Conservation (phyloP, 2,329 filamentous ascomycete genomes). For the Alternaria hordeiaustralica region DNA sequence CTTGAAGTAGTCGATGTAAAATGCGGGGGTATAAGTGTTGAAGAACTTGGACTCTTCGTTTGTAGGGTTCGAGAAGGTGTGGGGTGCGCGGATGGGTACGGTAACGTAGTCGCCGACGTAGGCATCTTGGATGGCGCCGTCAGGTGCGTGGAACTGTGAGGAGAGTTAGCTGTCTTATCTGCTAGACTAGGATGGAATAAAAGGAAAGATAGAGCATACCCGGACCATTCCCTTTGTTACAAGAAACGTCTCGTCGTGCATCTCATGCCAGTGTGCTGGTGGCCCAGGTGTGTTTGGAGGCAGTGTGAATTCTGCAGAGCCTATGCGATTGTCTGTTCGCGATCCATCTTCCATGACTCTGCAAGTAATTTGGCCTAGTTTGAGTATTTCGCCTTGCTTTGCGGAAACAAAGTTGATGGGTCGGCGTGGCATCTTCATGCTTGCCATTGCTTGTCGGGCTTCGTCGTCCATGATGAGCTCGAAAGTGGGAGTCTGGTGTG, state of each 20-base stretch:
- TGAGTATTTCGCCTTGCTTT: slow-evolving; percentile 57
- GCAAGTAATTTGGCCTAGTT: slow-evolving; percentile 58
- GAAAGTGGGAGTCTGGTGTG: background rate
- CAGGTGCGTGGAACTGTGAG: slow-evolving; percentile 57
- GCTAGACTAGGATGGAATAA: background rate
- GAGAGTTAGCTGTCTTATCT: background rate
- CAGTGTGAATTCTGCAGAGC: slow-evolving; percentile 57
- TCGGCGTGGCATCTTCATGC: slow-evolving; percentile 50
- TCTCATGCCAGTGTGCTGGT: slow-evolving; percentile 62
- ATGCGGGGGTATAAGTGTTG: slow-evolving; percentile 64
- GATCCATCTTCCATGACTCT: slow-evolving; percentile 61
- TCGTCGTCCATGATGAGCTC: slow-evolving; percentile 43
- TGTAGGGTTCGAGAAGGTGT: slow-evolving; percentile 64
- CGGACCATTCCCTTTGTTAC: slow-evolving; percentile 58
- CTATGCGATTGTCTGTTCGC: slow-evolving; percentile 58
- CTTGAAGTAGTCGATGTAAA: slow-evolving; percentile 66
- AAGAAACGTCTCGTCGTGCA: slow-evolving; percentile 64
- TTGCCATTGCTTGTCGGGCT: slow-evolving; percentile 40
- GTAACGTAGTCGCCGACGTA: slow-evolving; percentile 62
- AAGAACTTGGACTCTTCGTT: slow-evolving; percentile 62
- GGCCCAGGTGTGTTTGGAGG: slow-evolving; percentile 56
- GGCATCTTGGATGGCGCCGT: slow-evolving; percentile 55
- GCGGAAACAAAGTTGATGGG: slow-evolving; percentile 59
- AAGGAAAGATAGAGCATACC: background rate
- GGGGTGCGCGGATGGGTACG: slow-evolving; percentile 61